A percentile compares a stretch with the other conserved stretches of the same genome.
Evolutionary conservation across 768 basidiomycete genomes (phyloP).

Genomic region (Mrakia hoshinonis): DNA sequence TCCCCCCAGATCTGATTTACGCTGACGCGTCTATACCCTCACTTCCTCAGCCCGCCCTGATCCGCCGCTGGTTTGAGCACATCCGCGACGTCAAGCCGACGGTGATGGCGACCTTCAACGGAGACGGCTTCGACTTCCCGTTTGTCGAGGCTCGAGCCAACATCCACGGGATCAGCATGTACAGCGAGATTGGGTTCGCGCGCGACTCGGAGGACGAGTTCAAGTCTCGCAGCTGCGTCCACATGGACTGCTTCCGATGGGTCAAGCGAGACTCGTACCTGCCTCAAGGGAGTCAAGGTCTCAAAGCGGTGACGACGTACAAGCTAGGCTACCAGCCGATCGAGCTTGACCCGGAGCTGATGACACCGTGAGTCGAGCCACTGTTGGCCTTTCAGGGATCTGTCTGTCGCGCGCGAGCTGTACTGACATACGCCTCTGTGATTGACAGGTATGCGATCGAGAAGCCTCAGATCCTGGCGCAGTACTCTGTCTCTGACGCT

Average conservation of each 20-base stretch:
- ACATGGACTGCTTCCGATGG: conserved; percentile 99
- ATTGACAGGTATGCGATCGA: conserved; percentile 77
- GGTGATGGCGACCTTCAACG: conserved; percentile 96
- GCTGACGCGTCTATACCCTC: background rate
- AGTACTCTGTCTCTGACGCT: conserved; percentile 98
- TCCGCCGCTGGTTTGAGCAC: conserved; percentile 83
- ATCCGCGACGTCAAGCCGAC: conserved; percentile 90
- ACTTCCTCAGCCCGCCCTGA: conserved; percentile 56
- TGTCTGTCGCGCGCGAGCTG: background rate
- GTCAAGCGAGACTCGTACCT: conserved; percentile 98
- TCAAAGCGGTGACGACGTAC: conserved; percentile 93
- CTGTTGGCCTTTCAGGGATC: conserved; percentile 27
- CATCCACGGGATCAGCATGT: conserved; percentile 91
- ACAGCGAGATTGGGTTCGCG: conserved; percentile 81
- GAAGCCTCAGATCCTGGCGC: conserved; percentile 85
- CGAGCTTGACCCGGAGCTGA: conserved; percentile 93
- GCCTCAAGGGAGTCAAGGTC: conserved; percentile 94
- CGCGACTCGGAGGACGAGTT: conserved; percentile 90
- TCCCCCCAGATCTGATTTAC: background rate
- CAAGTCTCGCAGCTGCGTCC: conserved; percentile 82
- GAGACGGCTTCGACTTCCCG: conserved; percentile 98
- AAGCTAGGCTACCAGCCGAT: conserved; percentile 96
- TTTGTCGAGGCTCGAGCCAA: conserved; percentile 81
- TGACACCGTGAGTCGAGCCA: conserved; percentile 74
- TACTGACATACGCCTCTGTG: background rate